Base-by-base conservation (phyloP, 306 rosid species). In the Potentilla sterilis region DNA sequence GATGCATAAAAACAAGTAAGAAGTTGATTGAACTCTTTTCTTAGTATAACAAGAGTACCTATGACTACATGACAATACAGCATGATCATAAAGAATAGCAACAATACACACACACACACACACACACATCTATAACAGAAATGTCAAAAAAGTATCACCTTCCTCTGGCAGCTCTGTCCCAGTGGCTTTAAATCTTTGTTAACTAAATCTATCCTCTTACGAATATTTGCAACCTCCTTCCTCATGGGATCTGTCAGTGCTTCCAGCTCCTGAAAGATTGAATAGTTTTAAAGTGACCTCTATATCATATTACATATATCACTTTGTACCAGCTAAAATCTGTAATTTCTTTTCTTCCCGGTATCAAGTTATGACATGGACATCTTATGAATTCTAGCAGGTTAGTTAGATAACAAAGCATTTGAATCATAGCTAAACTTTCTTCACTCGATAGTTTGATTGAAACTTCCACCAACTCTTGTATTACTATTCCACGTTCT, bases 101-200 rank as follows among this genome's bases (percentile, higher is more conserved):
- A 49, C 46, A 52, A n/a, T n/a, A 28, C 28, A 28, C 28, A 28
- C 28, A 28, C 28, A 28, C 28, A 16, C 2, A 49, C 35, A 12
- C 12, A 24, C 3, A 3, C 6, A 9, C 7, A 19, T n/a, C 1
- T 4, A 38, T 9, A 14, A n/a, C 1, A 41, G 35, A 35, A 9
- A 49, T 32, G 24, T 46, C 0, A 34, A 34, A 11, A 4, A 9
- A 65, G 21, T 10, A 57, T 55, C 85, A 95, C 99, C 96, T 95
- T 95, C 86, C 83, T 95, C 38, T 90, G 99, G 87, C 92, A 92
- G 43, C 92, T 87, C 76, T 76, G 88, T 67, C 97, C 97, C 79
- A 90, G 75, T 41, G 97, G 97, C 91, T 88, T 95, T 82, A 95
- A 83, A 83, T 95, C 99, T 85, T 86, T 92, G 92, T 86, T 88